Evolutionary conservation across 306 rosid species (phyloP).

Genomic region (Aeschynomene evenia): DNA sequence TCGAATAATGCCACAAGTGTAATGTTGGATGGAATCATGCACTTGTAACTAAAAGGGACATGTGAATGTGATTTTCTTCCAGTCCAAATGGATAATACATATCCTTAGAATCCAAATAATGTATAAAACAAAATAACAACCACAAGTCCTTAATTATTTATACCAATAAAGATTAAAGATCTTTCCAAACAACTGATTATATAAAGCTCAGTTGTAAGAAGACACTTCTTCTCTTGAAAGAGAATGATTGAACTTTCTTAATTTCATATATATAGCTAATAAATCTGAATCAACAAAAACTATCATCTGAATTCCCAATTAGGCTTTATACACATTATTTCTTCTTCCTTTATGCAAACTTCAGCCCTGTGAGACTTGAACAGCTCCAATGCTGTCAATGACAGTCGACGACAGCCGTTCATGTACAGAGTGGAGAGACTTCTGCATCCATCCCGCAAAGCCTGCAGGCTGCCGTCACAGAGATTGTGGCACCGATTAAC

Average conservation of each 20-base stretch:
- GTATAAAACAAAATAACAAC: neutral
- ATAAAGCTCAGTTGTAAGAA: slow-evolving; percentile 17
- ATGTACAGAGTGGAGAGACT: slow-evolving; percentile 53
- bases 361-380: slow-evolving; percentile 54
- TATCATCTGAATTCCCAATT: slow-evolving; percentile 40
- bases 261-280: no score
- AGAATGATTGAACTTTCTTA: neutral
- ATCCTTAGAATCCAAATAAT: slow-evolving; percentile 11
- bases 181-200: neutral
- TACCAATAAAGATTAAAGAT: neutral
- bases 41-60: neutral
- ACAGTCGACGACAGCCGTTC: slow-evolving; percentile 38
- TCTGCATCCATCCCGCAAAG: slow-evolving; percentile 55
- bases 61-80: neutral
- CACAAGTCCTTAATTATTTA: slow-evolving; percentile 12
- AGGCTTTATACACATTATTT: slow-evolving; percentile 45
- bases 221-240: neutral
- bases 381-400: slow-evolving; percentile 48
- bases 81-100: neutral
- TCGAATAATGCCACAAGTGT: neutral
- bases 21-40: neutral
- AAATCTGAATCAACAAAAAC: slow-evolving; percentile 16
- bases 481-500: slow-evolving; percentile 60
- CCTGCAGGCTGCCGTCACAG: slow-evolving; percentile 47
- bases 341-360: slow-evolving; percentile 48